phyloP scores from a whole-genome alignment of 73 alveolate genomes.

The Tetrahymena malaccensis region DNA sequence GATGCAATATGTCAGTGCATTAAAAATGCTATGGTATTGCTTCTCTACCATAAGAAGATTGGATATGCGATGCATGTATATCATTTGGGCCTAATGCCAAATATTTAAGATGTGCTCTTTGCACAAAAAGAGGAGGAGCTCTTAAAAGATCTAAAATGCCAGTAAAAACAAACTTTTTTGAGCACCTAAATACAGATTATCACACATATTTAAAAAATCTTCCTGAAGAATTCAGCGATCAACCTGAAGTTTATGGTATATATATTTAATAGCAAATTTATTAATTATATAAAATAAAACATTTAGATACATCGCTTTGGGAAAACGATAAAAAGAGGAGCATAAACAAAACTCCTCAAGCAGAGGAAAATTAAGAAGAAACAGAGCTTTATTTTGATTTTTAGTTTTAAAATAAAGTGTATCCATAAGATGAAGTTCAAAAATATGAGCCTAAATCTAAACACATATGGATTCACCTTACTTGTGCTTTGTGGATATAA shows the following conservation, averaged over 20 bases:
- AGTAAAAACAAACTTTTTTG: neutral
- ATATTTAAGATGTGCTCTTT: conserved; percentile 31
- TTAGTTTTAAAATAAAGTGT: conserved; percentile 4
- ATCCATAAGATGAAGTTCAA: conserved; percentile 7
- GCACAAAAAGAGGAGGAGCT: conserved; percentile 48
- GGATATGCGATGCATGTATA: conserved; percentile 40
- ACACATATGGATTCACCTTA: conserved; percentile 24
- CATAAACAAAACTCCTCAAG: neutral
- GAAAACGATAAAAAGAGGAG: neutral
- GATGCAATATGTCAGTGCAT: conserved; percentile 44
- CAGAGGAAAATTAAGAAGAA: neutral
- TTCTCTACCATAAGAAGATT: conserved; percentile 31
- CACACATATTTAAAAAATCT: neutral
- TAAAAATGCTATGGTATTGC: conserved; percentile 40
- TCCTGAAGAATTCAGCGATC: neutral
- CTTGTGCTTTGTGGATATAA: conserved; percentile 34
- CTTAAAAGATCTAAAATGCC: conserved; percentile 17
- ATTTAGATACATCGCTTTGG: neutral
- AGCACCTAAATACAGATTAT: conserved; percentile 11
- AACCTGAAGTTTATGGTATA: conserved; percentile 7
- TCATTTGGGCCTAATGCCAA: conserved; percentile 34
- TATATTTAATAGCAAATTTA: neutral
- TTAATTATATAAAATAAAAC: neutral
- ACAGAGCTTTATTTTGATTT: conserved; percentile 24
- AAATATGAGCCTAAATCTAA: conserved; percentile 17